Evolutionary conservation across 495 filamentous ascomycete genomes (phyloP).

Genomic region (Hypoxylon fuscum): DNA sequence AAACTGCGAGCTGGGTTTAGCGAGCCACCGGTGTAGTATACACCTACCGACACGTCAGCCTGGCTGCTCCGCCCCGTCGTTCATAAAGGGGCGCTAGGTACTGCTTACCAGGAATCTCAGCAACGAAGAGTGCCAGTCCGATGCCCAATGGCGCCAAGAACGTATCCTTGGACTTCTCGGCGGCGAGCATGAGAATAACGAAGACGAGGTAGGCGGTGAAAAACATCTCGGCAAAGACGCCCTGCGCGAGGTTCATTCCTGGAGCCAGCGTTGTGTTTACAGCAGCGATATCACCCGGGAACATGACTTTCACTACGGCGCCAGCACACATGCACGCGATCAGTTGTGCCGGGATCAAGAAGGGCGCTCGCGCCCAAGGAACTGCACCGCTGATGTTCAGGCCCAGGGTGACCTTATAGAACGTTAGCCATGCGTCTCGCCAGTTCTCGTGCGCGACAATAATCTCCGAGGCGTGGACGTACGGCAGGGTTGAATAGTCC

Average conservation of each 20-base stretch:
- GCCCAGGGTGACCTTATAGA: conserved; percentile 56
- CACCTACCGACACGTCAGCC: conserved; percentile 45
- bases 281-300: conserved; percentile 58
- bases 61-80: not conserved
- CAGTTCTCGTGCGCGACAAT: not conserved
- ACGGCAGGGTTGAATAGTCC: conserved; percentile 74
- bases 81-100: conserved; percentile 42
- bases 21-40: conserved; percentile 65
- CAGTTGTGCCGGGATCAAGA: conserved; percentile 63
- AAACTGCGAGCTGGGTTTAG: conserved; percentile 65
- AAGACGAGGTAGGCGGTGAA: conserved; percentile 77
- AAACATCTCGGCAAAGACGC: conserved; percentile 77
- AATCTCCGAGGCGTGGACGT: conserved; percentile 24
- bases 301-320: conserved; percentile 60
- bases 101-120: conserved; percentile 66
- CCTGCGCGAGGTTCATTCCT: conserved; percentile 67
- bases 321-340: conserved; percentile 63
- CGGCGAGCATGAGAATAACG: conserved; percentile 77
- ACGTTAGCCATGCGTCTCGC: not conserved
- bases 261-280: conserved; percentile 65
- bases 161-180: conserved; percentile 77
- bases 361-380: conserved; percentile 53
- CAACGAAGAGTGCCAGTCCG: conserved; percentile 73
- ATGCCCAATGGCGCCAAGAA: conserved; percentile 79
- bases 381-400: conserved; percentile 61